A percentile compares a stretch with the other conserved stretches of the same genome.
These are phyloP conservation scores for Penicillium paradoxum DNA, from an alignment of 495 filamentous ascomycete genomes.

Conservation along the genomic window DNA sequence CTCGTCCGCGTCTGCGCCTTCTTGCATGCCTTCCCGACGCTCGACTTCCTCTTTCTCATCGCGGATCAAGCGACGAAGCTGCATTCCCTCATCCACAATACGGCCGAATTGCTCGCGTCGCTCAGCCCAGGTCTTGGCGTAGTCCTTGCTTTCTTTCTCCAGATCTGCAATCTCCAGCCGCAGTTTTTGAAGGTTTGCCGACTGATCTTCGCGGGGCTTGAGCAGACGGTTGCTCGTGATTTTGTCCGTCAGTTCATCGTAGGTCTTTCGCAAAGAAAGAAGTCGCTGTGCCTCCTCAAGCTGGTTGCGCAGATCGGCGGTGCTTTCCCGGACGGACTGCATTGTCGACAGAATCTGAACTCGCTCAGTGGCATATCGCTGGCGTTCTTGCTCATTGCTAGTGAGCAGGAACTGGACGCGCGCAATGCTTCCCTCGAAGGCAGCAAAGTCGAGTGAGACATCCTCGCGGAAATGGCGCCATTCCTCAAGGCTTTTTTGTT, in stretches of 20 bases:
- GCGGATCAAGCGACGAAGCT: slow-evolving; percentile 76
- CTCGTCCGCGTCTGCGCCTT: slow-evolving; percentile 68
- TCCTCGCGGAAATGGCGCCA: slow-evolving; percentile 69
- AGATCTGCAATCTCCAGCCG: slow-evolving; percentile 84
- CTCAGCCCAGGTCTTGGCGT: slow-evolving; percentile 79
- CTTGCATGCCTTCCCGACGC: slow-evolving; percentile 71
- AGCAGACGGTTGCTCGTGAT: slow-evolving; percentile 79
- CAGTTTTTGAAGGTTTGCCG: slow-evolving; percentile 69
- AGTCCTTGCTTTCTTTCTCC: slow-evolving; percentile 75
- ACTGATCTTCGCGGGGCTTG: slow-evolving; percentile 77
- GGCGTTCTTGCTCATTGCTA: slow-evolving; percentile 79
- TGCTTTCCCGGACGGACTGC: slow-evolving; percentile 71
- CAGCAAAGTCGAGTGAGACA: slow-evolving; percentile 81
- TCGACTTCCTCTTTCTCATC: slow-evolving; percentile 92
- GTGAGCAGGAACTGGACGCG: slow-evolving; percentile 82
- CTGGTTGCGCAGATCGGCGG: slow-evolving; percentile 60
- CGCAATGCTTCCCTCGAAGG: slow-evolving; percentile 80
- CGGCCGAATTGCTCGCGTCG: slow-evolving; percentile 80
- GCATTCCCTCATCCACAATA: slow-evolving; percentile 87
- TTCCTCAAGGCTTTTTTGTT: slow-evolving; percentile 48
- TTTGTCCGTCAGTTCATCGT: slow-evolving; percentile 78
- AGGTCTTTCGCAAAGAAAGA: slow-evolving; percentile 74
- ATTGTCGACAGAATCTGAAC: slow-evolving; percentile 68
- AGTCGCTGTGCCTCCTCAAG: slow-evolving; percentile 71
- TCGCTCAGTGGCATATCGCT: slow-evolving; percentile 79